phyloP scores from a whole-genome alignment of 495 filamentous ascomycete species.

The Aspergillus nanangensis region DNA sequence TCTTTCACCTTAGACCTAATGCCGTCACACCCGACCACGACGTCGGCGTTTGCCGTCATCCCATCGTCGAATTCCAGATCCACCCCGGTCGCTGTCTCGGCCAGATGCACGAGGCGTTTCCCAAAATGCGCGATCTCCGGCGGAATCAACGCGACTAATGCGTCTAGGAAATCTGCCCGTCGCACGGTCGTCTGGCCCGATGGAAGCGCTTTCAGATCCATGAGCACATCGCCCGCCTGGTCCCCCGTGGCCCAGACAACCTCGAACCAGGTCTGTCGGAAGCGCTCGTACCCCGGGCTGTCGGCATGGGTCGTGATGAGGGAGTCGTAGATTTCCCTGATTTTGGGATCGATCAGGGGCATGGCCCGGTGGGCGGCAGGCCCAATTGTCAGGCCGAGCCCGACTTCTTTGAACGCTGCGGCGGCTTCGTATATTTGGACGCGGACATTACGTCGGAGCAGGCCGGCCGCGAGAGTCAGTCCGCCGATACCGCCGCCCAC shows the following conservation, averaged over 20 bases:
- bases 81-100: slow-evolving; percentile 22
- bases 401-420: slow-evolving; percentile 36
- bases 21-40: slow-evolving; percentile 50
- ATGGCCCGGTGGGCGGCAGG: slow-evolving; percentile 16
- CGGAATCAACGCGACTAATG: slow-evolving; percentile 51
- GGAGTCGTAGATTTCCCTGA: slow-evolving; percentile 21
- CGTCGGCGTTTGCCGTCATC: slow-evolving; percentile 44
- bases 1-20: slow-evolving; percentile 41
- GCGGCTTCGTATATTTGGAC: slow-evolving; percentile 48
- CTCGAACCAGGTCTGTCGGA: slow-evolving; percentile 7
- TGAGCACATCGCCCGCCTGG: slow-evolving; percentile 16
- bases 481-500: slow-evolving; percentile 26
- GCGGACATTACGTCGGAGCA: slow-evolving; percentile 25
- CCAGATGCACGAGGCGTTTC: slow-evolving; percentile 21
- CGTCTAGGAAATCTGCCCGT: slow-evolving; percentile 54
- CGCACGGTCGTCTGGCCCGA: slow-evolving; percentile 34
- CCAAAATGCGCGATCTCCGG: slow-evolving; percentile 28
- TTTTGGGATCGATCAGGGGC: slow-evolving; percentile 17
- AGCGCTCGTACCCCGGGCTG: slow-evolving; percentile 9
- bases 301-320: slow-evolving; percentile 25
- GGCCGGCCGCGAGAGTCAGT: slow-evolving; percentile 22
- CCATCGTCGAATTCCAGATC: slow-evolving; percentile 52
- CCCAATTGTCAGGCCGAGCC: slow-evolving; percentile 24
- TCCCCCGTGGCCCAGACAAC: background rate
- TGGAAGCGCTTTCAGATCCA: slow-evolving; percentile 22